Evolutionary conservation across 306 rosid genomes (phyloP).

Genomic region (Betula pendula): DNA sequence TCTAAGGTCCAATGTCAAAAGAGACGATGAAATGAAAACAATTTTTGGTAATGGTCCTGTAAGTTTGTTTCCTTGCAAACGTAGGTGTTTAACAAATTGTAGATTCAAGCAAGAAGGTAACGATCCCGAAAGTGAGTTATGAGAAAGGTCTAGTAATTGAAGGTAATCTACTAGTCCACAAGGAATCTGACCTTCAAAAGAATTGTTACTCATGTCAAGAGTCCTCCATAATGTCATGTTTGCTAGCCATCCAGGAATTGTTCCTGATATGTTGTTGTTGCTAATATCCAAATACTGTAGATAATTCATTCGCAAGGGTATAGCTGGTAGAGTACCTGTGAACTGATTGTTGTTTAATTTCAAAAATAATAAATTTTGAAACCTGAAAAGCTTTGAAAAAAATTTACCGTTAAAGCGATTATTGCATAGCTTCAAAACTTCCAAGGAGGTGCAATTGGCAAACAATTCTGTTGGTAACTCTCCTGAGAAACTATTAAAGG

Average conservation of each 20-base stretch:
- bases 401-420: too few relatives aligned
- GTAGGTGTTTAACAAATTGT: background rate
- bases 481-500: slow-evolving; percentile 11
- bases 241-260: background rate
- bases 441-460: background rate
- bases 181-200: background rate
- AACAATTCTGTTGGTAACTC: background rate
- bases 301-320: too few relatives aligned
- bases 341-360: too few relatives aligned
- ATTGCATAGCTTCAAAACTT: background rate
- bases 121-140: slow-evolving; percentile 4
- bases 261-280: background rate
- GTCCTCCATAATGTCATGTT: rapidly evolving
- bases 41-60: background rate
- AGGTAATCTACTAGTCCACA: rapidly evolving
- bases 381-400: too few relatives aligned
- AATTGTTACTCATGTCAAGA: background rate
- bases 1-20: background rate
- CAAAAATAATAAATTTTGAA: too few relatives aligned
- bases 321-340: too few relatives aligned
- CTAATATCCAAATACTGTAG: background rate
- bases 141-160: slow-evolving; percentile 2
- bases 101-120: slow-evolving; percentile 7
- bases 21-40: background rate
- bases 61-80: background rate